Percentiles rank a stretch among this genome's conserved stretches.
phyloP scores from a whole-genome alignment of 441 rosid species.

The Lepidium campestre region DNA sequence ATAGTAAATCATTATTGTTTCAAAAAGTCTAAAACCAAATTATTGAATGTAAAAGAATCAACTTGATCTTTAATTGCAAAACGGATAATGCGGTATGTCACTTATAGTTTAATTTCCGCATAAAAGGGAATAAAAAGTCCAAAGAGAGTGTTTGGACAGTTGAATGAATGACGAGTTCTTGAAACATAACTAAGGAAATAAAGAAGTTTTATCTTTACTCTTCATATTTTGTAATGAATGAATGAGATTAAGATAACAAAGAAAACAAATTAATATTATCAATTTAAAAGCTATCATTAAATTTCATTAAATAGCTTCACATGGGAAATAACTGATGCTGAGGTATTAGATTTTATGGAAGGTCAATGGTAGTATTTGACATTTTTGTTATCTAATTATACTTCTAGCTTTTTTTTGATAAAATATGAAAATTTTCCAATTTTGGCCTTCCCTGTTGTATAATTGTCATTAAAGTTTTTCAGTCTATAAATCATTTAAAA shows the following conservation, averaged over 20 bases:
- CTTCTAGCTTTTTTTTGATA: not conserved
- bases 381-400: not conserved
- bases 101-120: not conserved
- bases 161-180: not conserved
- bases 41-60: conserved; percentile 8
- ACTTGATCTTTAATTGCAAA: conserved; percentile 16
- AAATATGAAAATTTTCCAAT: not conserved
- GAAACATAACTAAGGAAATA: not conserved
- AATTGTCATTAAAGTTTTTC: not conserved
- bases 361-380: conserved; percentile 25
- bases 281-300: conserved; percentile 19
- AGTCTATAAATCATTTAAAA: not conserved
- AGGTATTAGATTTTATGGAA: conserved; percentile 17
- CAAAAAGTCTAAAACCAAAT: conserved; percentile 10
- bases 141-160: not conserved
- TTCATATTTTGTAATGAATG: conserved; percentile 7
- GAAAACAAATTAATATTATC: conserved; percentile 5
- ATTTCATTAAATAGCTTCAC: conserved; percentile 27
- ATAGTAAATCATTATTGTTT: not conserved
- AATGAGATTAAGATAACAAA: conserved; percentile 5
- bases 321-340: conserved; percentile 27
- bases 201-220: not conserved
- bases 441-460: not conserved
- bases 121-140: conserved; percentile 12
- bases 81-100: conserved; percentile 9